Base-by-base conservation (phyloP, 768 basidiomycete genomes). In the Hericium alpestre region DNA sequence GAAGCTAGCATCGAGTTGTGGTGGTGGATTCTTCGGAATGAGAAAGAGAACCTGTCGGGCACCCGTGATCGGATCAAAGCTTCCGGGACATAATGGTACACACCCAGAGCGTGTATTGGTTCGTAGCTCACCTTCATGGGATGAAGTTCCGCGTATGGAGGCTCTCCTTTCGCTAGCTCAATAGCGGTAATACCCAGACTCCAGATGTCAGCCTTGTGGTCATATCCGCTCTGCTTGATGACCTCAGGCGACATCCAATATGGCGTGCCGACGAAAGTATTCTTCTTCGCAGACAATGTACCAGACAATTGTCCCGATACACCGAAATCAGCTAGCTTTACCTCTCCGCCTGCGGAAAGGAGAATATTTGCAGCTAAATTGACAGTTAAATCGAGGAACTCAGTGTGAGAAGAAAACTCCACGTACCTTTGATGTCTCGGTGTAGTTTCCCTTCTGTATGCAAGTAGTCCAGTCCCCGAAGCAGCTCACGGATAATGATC, bases 231-330 rank as follows among this genome's bases (percentile, higher is more conserved):
- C 72, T 99, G 96, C 70, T 98, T 98, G 76, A 99, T 99, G 22
- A 98, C 94, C 68, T 99, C 96, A 6, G 96, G 96, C 7, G 92
- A 93, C 96, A 99, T 99, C 96, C 96, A 99, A 68, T 98, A 99
- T 3, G 95, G 95, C 16, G 95, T 94, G 27, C 92, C 92, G 37
- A 95, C 95, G 68, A 94, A 97, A 0, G 95, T 99, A 65, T 99
- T 98, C 81, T 97, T 93, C 80, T 92, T 93, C 18, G 90, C 90
- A 11, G 88, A 90, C 47, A 94, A 74, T 1, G 90, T 94, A 3
- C 93, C 93, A 20, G 90, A 93, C 27, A 99, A 78, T 66, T 99
- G 96, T 27, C 96, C 96, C 1, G 94, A 97, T 4, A 99, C 96
- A 66, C 96, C 96, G 66, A 99, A 99, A 69, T 99, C 96, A 48